These are phyloP conservation scores for Solanum commersonii DNA, from an alignment of 257 asterid species.

Conservation along the genomic window DNA sequence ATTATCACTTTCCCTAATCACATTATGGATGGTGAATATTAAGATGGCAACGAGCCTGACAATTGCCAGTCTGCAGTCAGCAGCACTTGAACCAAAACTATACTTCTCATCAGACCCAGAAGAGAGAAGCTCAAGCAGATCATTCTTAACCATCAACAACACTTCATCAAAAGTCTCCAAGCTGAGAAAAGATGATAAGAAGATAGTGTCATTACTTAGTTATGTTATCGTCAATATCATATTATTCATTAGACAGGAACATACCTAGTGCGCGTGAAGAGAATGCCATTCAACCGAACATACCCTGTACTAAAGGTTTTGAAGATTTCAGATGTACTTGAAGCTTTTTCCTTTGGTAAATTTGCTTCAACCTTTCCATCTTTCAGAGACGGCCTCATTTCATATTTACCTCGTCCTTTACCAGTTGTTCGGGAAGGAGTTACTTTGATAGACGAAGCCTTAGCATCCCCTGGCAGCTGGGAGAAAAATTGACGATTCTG, in stretches of 20 bases:
- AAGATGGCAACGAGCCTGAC: constrained; percentile 74
- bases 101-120: constrained; percentile 56
- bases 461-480: constrained; percentile 51
- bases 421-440: constrained; percentile 32
- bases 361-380: constrained; percentile 31
- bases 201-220: neutral
- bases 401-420: constrained; percentile 67
- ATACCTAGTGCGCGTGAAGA: constrained; percentile 92
- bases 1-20: constrained; percentile 65
- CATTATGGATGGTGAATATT: constrained; percentile 76
- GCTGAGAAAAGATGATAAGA: constrained; percentile 35
- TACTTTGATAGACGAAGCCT: constrained; percentile 25
- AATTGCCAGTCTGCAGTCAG: constrained; percentile 59
- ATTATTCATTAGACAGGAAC: constrained; percentile 1
- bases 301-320: constrained; percentile 57
- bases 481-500: constrained; percentile 74
- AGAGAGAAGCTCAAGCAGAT: constrained; percentile 66
- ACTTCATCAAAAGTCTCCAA: constrained; percentile 84
- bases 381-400: constrained; percentile 28
- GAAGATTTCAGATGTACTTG: constrained; percentile 29
- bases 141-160: constrained; percentile 50
- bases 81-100: constrained; percentile 60
- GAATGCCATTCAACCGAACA: constrained; percentile 77
- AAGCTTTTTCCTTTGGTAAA: constrained; percentile 32
- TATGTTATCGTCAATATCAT: neutral